phyloP scores from a whole-genome alignment of 164 flowering plant genomes.

The Magnolia changhungtana region DNA sequence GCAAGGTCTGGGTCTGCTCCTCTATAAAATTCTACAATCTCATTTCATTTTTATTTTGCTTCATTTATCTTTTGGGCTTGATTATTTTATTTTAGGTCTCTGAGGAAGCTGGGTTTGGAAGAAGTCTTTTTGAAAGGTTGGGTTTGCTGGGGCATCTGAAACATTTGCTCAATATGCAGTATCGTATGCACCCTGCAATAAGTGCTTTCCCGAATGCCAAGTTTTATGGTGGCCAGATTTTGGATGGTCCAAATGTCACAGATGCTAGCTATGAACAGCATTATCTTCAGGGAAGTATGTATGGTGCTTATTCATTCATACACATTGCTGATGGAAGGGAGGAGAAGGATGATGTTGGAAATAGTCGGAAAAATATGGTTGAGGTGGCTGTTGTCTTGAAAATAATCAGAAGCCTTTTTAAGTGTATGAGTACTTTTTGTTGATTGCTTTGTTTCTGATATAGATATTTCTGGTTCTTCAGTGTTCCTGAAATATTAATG shows the following conservation, averaged over 20 bases:
- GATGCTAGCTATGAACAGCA: conserved; percentile 16
- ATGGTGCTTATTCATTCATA: conserved; percentile 46
- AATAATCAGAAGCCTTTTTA: conserved; percentile 27
- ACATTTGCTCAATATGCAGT: conserved; percentile 44
- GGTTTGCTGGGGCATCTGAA: conserved; percentile 29
- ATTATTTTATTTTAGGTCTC: conserved; percentile 18
- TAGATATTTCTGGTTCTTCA: neutral
- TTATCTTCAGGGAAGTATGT: conserved; percentile 36
- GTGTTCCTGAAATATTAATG: neutral
- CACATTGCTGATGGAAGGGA: conserved; percentile 28
- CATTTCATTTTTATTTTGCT: neutral
- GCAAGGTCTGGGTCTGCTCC: conserved; percentile 27
- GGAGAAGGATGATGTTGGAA: conserved; percentile 12
- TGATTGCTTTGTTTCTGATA: neutral
- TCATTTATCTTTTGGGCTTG: neutral
- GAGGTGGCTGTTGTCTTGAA: conserved; percentile 33
- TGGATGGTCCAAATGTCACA: conserved; percentile 32
- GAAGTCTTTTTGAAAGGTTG: conserved; percentile 47
- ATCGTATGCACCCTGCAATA: conserved; percentile 47
- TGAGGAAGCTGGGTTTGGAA: conserved; percentile 29
- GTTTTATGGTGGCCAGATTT: conserved; percentile 32
- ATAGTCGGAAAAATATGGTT: conserved; percentile 34
- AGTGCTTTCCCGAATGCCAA: conserved; percentile 43
- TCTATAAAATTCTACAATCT: neutral
- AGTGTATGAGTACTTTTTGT: conserved; percentile 22